Conservation (phyloP, 2,329 filamentous ascomycete species). For the Claviceps sp. region DNA sequence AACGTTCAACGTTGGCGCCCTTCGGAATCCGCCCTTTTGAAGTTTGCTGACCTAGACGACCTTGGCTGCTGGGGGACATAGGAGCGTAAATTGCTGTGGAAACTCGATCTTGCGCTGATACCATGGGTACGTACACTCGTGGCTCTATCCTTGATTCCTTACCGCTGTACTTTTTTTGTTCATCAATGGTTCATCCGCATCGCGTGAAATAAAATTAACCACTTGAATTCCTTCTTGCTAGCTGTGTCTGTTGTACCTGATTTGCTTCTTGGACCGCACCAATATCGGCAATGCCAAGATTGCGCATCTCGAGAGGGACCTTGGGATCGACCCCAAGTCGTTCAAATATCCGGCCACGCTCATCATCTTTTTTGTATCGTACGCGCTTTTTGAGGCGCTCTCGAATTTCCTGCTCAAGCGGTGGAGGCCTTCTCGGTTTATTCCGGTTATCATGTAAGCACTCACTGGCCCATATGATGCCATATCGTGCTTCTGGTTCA, state of each 20-base stretch:
- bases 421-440: constrained; percentile 62
- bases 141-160: too few relatives aligned
- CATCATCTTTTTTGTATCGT: constrained; percentile 79
- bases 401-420: constrained; percentile 73
- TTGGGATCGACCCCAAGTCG: constrained; percentile 42
- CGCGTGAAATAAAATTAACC: too few relatives aligned
- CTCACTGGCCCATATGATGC: neutral
- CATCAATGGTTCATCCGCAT: too few relatives aligned
- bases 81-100: constrained; percentile 50
- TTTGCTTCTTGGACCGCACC: constrained; percentile 62
- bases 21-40: too few relatives aligned
- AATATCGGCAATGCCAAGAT: constrained; percentile 64
- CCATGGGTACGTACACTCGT: constrained; percentile 37
- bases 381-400: constrained; percentile 63
- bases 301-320: constrained; percentile 26
- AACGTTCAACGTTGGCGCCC: too few relatives aligned
- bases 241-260: constrained; percentile 58
- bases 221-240: constrained; percentile 8
- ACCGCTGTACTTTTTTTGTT: too few relatives aligned
- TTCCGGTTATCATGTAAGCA: constrained; percentile 64
- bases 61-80: constrained; percentile 14
- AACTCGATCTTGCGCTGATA: constrained; percentile 46
- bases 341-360: constrained; percentile 60
- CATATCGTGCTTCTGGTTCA: too few relatives aligned
- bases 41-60: neutral